Evolutionary conservation across 495 filamentous ascomycete species (phyloP), one percentile per base, ranked within the genome.

Genomic region (Hypoxylon intermedium): DNA sequence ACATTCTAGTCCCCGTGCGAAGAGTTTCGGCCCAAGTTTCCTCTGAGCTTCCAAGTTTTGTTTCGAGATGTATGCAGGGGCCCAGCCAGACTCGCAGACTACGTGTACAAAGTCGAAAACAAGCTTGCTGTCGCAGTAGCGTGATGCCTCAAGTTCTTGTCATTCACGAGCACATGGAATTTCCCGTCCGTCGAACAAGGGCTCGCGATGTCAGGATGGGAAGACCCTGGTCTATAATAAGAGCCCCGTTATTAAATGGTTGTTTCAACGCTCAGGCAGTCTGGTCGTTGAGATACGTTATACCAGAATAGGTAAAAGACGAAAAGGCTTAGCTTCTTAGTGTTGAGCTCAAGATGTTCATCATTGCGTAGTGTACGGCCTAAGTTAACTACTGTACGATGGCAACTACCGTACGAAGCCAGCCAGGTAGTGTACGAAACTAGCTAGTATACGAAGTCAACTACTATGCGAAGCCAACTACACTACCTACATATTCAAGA

Each of bases 61-160:
- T 65, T 60, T 65, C 45, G 56, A 59, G 61, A 59, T 65, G 51
- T 51, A 52, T 51, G 56, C 56, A 65, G 55, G 55, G 55, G 62
- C 49, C 44, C 44, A 54, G 46, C 44, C 44, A 54, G 46, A 42
- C 44, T 31, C 44, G 24, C 44, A 54, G 28, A 34, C n/a, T n/a
- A n/a, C n/a, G n/a, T n/a, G n/a, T 33, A 15, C 41, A 37, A 19
- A 49, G 49, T 20, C 18, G 33, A 20, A 61, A 65, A 56, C 55
- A 65, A 59, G 36, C 46, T 52, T 59, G 59, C 43, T 59, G 41
- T 52, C 45, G n/a, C n/a, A n/a, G n/a, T n/a, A n/a, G n/a, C n/a
- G n/a, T n/a, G n/a, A n/a, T n/a, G n/a, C n/a, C n/a, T n/a, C n/a
- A n/a, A n/a, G n/a, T n/a, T n/a, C n/a, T n/a, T n/a, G n/a, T n/a